Percentiles rank a stretch among this genome's conserved stretches.
Conservation (phyloP, 2,329 filamentous ascomycete genomes). For the Dendrostoma leiphaemia region DNA sequence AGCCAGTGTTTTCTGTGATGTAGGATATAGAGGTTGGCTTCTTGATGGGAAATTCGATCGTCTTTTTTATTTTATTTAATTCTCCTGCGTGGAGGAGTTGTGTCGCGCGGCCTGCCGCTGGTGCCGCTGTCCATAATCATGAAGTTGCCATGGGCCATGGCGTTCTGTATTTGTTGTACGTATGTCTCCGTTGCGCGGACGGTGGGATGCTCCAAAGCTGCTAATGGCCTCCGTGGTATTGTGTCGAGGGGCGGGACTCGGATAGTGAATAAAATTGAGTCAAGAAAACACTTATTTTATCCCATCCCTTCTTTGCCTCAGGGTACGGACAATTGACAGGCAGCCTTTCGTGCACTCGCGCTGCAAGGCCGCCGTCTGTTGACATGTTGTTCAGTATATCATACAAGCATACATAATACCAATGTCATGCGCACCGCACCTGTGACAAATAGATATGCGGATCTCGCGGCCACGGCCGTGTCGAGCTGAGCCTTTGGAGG, state of each 20-base stretch:
- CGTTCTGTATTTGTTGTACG: background rate
- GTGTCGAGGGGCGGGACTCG: background rate
- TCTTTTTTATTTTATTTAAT: background rate
- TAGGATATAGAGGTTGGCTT: slow-evolving; percentile 16
- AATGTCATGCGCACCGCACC: too few species aligned
- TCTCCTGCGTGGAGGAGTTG: background rate
- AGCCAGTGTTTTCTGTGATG: slow-evolving; percentile 12
- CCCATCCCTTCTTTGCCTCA: too few species aligned
- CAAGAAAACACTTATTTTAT: too few species aligned
- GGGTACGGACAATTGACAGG: too few species aligned
- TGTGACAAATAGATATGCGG: too few species aligned
- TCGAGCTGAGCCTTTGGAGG: too few species aligned
- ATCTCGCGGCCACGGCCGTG: too few species aligned
- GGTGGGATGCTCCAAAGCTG: background rate
- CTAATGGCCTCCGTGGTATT: background rate
- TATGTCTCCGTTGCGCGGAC: background rate
- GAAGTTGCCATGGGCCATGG: background rate
- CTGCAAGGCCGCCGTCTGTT: too few species aligned
- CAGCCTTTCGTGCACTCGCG: too few species aligned
- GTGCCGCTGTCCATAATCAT: background rate
- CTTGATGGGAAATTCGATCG: slow-evolving; percentile 15
- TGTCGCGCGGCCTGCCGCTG: background rate
- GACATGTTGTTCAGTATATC: too few species aligned
- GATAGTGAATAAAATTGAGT: background rate
- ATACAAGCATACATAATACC: too few species aligned